Evolutionary conservation across 805 yeast genomes (phyloP).

Genomic region (Metschnikowia koreensis): DNA sequence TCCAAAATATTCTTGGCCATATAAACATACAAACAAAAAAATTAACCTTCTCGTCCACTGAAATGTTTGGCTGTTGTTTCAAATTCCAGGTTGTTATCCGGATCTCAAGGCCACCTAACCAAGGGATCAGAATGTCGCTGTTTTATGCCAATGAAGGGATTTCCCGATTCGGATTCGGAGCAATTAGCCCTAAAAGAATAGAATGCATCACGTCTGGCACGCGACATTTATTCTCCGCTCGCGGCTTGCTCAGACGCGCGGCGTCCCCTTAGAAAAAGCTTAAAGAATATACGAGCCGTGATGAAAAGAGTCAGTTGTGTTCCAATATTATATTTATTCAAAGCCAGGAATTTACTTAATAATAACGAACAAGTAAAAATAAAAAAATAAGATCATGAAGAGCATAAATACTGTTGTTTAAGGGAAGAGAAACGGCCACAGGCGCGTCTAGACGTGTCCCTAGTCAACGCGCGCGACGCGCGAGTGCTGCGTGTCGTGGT

Average conservation of each 20-base stretch:
- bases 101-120: background rate
- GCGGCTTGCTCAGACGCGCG: background rate
- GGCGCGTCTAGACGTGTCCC: conserved; percentile 1
- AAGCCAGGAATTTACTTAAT: too few species aligned
- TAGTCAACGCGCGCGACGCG: background rate
- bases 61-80: background rate
- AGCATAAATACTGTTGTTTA: background rate
- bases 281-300: background rate
- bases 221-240: background rate
- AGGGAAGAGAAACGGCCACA: background rate
- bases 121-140: background rate
- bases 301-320: too few species aligned
- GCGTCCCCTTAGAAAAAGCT: background rate
- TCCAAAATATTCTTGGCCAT: too few species aligned
- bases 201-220: background rate
- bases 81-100: too few species aligned
- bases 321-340: too few species aligned
- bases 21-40: too few species aligned
- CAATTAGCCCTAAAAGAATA: conserved; percentile 2
- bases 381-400: background rate
- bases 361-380: background rate
- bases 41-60: background rate
- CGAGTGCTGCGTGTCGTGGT: conserved; percentile 7
- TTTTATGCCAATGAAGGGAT: background rate
- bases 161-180: background rate